phyloP scores from a whole-genome alignment of 768 basidiomycete genomes.

The Cyathus striatus region DNA sequence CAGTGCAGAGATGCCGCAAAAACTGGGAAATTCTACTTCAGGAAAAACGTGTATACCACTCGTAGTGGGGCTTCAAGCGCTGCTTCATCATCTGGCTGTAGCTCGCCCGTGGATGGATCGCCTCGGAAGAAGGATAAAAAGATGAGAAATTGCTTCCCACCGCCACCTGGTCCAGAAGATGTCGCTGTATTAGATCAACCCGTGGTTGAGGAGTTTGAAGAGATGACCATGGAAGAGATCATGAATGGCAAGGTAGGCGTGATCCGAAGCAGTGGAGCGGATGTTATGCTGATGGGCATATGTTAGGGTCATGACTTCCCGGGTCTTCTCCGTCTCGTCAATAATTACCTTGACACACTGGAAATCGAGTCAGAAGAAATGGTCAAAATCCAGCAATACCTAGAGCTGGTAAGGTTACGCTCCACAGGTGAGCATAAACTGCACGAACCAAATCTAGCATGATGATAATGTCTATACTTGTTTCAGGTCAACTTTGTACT shows the following conservation, averaged over 20 bases:
- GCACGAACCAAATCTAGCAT: too few relatives aligned
- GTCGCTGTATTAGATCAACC: slow-evolving; percentile 33
- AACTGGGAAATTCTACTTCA: slow-evolving; percentile 82
- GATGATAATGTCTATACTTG: background rate
- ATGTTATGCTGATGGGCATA: slow-evolving; percentile 1
- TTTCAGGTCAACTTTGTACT: slow-evolving; percentile 19
- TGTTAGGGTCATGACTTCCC: slow-evolving; percentile 63
- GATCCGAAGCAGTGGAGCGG: background rate
- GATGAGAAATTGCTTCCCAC: slow-evolving; percentile 69
- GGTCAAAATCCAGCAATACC: slow-evolving; percentile 64
- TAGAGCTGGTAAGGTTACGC: slow-evolving; percentile 72
- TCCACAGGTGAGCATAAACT: slow-evolving; percentile 70
- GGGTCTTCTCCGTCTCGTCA: slow-evolving; percentile 76
- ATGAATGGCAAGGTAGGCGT: slow-evolving; percentile 81
- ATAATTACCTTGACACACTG: slow-evolving; percentile 81
- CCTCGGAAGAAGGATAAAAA: slow-evolving; percentile 54
- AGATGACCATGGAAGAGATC: slow-evolving; percentile 90
- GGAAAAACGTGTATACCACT: slow-evolving; percentile 76
- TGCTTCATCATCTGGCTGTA: slow-evolving; percentile 41
- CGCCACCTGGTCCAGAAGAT: slow-evolving; percentile 45
- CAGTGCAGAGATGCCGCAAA: slow-evolving; percentile 77
- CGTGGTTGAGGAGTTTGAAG: slow-evolving; percentile 82
- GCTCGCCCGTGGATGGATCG: slow-evolving; percentile 27
- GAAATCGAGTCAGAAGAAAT: slow-evolving; percentile 64
- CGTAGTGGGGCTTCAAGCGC: slow-evolving; percentile 34